phyloP scores from a whole-genome alignment of 2,329 filamentous ascomycete species.

The Paecilomyces dactylethromorphus region DNA sequence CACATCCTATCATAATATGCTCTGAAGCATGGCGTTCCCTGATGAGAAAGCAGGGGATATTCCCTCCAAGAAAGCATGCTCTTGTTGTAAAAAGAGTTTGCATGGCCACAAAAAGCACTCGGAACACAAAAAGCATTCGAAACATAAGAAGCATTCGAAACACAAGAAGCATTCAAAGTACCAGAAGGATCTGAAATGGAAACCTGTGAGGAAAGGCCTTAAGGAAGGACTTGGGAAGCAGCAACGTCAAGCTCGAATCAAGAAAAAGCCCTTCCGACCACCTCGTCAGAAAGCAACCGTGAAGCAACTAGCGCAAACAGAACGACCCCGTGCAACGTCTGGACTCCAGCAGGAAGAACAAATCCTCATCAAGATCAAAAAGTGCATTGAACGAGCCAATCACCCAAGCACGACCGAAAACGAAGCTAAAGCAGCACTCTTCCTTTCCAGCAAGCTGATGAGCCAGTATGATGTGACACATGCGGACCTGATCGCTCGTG shows the following conservation, averaged over 20 bases:
- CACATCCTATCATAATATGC: no score
- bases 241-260: neutral
- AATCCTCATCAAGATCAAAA: neutral
- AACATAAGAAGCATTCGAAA: neutral
- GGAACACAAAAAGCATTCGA: neutral
- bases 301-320: neutral
- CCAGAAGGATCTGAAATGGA: neutral
- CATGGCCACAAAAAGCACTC: neutral
- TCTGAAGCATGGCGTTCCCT: no score
- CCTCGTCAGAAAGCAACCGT: neutral
- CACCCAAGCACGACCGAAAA: neutral
- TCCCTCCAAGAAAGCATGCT: neutral
- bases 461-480: slow-evolving; percentile 9
- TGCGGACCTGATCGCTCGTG: slow-evolving; percentile 6
- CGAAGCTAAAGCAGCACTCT: neutral
- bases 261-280: neutral
- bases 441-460: slow-evolving; percentile 2
- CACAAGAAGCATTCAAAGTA: neutral
- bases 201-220: neutral
- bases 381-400: neutral
- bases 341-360: neutral
- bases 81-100: neutral
- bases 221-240: neutral
- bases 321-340: no score
- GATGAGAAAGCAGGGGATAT: no score